These are phyloP conservation scores for Umbellularia californica DNA, from an alignment of 164 flowering plant genomes.

Conservation along the genomic window DNA sequence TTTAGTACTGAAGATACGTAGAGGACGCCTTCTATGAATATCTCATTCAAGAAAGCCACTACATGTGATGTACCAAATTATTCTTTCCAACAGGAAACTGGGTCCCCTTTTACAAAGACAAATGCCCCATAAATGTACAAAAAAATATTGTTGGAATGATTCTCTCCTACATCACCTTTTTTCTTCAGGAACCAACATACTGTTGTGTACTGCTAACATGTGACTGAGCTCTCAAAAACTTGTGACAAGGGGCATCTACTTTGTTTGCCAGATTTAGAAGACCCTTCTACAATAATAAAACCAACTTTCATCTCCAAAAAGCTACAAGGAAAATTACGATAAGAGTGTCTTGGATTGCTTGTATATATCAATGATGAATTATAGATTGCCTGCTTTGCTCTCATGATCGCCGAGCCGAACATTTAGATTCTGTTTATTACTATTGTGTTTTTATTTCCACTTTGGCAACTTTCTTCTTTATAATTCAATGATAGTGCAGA, in stretches of 20 bases:
- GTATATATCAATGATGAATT: too few relatives aligned
- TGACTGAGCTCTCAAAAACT: not conserved
- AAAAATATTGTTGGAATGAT: not conserved
- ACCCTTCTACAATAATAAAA: too few relatives aligned
- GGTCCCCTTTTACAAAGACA: not conserved
- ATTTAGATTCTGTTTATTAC: too few relatives aligned
- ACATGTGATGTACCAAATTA: constrained; percentile 9
- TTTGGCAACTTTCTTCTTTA: too few relatives aligned
- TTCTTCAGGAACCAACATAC: not conserved
- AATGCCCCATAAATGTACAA: not conserved
- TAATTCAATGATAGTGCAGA: too few relatives aligned
- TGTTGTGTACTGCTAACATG: not conserved
- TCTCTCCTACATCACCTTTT: not conserved
- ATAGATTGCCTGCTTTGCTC: too few relatives aligned
- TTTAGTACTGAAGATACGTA: not conserved
- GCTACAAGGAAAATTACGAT: too few relatives aligned
- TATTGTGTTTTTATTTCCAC: too few relatives aligned
- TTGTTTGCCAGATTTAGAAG: too few relatives aligned
- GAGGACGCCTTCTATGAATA: not conserved
- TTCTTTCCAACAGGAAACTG: constrained; percentile 2
- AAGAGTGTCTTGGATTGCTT: too few relatives aligned
- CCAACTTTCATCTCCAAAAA: too few relatives aligned
- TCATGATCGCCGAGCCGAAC: too few relatives aligned
- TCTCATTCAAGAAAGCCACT: not conserved
- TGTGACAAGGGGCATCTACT: not conserved